phyloP scores from a whole-genome alignment of 192 early-diverging fungal genomes.

The Coemansia sp. region DNA sequence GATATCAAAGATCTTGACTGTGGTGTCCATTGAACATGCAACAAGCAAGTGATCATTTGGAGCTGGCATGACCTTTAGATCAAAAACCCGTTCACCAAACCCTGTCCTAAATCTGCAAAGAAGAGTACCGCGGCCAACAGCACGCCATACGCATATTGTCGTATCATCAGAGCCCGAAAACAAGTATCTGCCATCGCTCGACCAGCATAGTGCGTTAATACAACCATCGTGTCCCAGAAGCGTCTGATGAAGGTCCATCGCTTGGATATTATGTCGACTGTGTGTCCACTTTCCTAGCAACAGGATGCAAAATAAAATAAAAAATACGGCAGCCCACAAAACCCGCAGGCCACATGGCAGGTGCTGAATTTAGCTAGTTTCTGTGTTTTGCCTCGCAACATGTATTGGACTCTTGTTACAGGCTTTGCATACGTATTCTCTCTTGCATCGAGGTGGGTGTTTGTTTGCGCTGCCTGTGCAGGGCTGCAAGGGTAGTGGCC shows the following conservation, averaged over 20 bases:
- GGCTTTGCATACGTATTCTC: constrained; percentile 26
- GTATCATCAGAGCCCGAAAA: constrained; percentile 65
- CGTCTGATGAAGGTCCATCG: constrained; percentile 28
- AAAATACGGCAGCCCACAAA: too few relatives aligned
- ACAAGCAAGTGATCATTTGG: constrained; percentile 61
- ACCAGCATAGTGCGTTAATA: constrained; percentile 58
- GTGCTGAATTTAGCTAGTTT: neutral
- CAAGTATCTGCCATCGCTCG: constrained; percentile 54
- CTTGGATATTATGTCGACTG: constrained; percentile 12
- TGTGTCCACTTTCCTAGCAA: constrained; percentile 36
- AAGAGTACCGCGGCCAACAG: constrained; percentile 43
- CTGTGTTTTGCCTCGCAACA: too few relatives aligned
- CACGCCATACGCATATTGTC: constrained; percentile 58
- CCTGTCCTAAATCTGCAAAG: constrained; percentile 54
- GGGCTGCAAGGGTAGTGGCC: constrained; percentile 9
- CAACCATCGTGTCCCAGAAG: constrained; percentile 47
- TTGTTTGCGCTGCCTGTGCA: constrained; percentile 16
- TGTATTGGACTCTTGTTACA: too few relatives aligned
- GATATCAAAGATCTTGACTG: constrained; percentile 59
- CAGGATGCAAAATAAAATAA: too few relatives aligned
- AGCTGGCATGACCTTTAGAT: constrained; percentile 64
- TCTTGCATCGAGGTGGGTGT: neutral
- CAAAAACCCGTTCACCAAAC: constrained; percentile 76
- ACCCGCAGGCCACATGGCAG: neutral
- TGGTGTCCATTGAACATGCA: constrained; percentile 63